Evolutionary conservation across 805 yeast genomes (phyloP).

Genomic region (Lipomyces kockii): DNA sequence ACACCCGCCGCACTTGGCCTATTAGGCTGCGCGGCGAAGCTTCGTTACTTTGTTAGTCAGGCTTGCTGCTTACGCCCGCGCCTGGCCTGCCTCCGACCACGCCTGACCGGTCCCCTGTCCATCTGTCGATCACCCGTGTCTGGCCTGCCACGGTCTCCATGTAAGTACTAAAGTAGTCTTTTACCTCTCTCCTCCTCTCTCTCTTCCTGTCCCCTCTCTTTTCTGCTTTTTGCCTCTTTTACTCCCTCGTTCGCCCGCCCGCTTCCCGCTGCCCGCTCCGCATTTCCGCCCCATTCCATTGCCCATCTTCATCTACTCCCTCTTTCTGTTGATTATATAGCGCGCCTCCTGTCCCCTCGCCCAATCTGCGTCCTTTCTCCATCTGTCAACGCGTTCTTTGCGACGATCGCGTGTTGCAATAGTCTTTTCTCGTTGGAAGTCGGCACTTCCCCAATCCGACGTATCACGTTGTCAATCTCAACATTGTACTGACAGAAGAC

Average conservation of each 20-base stretch:
- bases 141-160: conserved; percentile 5
- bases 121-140: conserved; percentile 1
- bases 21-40: neutral
- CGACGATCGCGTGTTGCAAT: too few relatives aligned
- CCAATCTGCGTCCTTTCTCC: neutral
- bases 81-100: neutral
- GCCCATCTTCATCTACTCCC: too few relatives aligned
- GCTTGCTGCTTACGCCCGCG: neutral
- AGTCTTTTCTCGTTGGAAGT: too few relatives aligned
- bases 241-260: neutral
- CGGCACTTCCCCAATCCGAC: too few relatives aligned
- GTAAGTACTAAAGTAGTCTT: neutral
- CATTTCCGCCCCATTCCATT: neutral
- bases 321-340: neutral
- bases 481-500: too few relatives aligned
- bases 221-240: neutral
- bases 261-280: neutral
- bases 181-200: neutral
- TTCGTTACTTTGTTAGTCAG: neutral
- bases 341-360: neutral
- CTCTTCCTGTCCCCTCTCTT: neutral
- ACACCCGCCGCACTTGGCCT: neutral
- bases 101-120: conserved; percentile 1
- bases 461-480: too few relatives aligned
- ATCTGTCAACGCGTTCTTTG: too few relatives aligned